A percentile compares a stretch with the other conserved stretches of the same genome.
Evolutionary conservation across 495 filamentous ascomycete species (phyloP).

Genomic region (Annulohypoxylon nitens): DNA sequence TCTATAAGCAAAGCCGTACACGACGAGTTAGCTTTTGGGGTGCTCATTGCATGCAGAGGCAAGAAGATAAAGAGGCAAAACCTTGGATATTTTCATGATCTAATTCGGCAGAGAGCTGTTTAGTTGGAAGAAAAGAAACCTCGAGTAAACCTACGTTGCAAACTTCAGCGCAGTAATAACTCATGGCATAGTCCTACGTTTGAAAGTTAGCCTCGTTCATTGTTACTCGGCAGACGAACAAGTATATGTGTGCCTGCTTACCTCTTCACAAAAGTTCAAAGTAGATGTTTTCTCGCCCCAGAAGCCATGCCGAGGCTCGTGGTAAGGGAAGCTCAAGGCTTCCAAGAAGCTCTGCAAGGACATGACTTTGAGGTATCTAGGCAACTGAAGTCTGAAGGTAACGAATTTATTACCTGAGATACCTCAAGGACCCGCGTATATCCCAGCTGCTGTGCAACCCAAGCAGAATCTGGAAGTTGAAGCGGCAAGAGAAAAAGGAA

Average conservation of each 20-base stretch:
- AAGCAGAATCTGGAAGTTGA: background rate
- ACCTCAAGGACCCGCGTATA: constrained; percentile 8
- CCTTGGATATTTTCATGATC: background rate
- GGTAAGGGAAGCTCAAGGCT: constrained; percentile 72
- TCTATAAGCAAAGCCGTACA: constrained; percentile 72
- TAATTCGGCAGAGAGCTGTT: background rate
- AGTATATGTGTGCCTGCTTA: constrained; percentile 51
- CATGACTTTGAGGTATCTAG: constrained; percentile 23
- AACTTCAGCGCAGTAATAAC: constrained; percentile 61
- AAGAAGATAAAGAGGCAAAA: background rate
- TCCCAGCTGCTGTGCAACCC: background rate
- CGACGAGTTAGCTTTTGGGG: constrained; percentile 70
- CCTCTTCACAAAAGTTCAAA: constrained; percentile 95
- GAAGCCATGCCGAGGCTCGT: constrained; percentile 74
- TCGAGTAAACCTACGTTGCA: constrained; percentile 52
- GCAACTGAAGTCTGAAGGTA: background rate
- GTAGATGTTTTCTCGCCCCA: constrained; percentile 92
- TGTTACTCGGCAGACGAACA: background rate
- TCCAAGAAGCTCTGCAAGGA: constrained; percentile 49
- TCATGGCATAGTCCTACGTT: constrained; percentile 62
- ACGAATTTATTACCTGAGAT: constrained; percentile 7
- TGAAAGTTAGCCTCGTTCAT: constrained; percentile 1
- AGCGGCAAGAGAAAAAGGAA: constrained; percentile 5
- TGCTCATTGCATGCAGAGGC: constrained; percentile 5
- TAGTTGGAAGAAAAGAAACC: background rate